These are phyloP conservation scores for Solanum microdontum DNA, from an alignment of 257 asterid genomes.

Conservation along the genomic window DNA sequence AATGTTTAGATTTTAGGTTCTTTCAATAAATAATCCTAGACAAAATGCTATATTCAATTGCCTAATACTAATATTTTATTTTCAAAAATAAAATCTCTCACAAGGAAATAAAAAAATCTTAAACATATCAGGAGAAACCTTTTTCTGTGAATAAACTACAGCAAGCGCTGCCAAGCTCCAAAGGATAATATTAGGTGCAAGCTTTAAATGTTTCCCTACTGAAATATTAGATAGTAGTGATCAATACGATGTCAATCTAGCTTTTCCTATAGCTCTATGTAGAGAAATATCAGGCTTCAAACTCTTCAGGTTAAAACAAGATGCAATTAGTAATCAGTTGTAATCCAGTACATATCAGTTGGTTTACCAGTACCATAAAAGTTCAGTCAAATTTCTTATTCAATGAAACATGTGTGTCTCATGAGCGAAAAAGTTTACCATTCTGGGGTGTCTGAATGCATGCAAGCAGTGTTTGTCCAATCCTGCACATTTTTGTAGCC, in stretches of 20 bases:
- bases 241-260: background rate
- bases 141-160: background rate
- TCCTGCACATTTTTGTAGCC: background rate
- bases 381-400: background rate
- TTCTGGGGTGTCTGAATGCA: background rate
- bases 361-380: background rate
- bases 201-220: background rate
- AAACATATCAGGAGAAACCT: background rate
- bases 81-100: background rate
- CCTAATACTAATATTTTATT: background rate
- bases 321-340: background rate
- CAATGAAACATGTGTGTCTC: background rate
- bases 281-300: background rate
- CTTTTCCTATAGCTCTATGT: background rate
- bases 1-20: background rate
- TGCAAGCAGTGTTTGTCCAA: constrained; percentile 1
- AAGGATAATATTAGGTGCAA: background rate
- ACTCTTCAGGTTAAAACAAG: background rate
- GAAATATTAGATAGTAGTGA: background rate
- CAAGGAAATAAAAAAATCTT: background rate
- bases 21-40: background rate
- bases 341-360: background rate
- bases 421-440: background rate
- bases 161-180: background rate
- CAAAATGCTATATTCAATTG: background rate